These are phyloP conservation scores for Gentiana dahurica DNA, from an alignment of 257 asterid genomes.

Conservation along the genomic window DNA sequence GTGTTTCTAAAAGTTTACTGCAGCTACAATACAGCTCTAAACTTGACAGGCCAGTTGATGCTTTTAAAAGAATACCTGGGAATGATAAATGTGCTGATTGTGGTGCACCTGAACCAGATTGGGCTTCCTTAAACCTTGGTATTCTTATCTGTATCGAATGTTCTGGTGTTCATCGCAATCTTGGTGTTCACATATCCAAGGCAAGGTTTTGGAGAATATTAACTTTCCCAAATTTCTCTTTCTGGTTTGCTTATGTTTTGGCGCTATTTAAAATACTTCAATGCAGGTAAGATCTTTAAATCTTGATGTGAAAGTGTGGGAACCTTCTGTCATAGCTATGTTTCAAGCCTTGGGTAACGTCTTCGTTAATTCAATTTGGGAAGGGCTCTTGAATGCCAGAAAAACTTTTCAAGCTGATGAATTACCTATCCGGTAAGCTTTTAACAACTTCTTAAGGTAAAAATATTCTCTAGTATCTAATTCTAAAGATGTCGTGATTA, in stretches of 20 bases:
- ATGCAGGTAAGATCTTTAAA: constrained; percentile 78
- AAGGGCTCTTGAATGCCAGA: constrained; percentile 62
- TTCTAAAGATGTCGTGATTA: constrained; percentile 4
- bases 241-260: constrained; percentile 10
- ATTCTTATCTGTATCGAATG: constrained; percentile 84
- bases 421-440: constrained; percentile 64
- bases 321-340: constrained; percentile 60
- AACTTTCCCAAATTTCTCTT: background rate
- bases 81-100: constrained; percentile 96
- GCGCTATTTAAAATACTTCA: constrained; percentile 4
- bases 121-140: constrained; percentile 95
- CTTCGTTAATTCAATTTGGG: constrained; percentile 82
- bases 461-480: background rate
- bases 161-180: constrained; percentile 91
- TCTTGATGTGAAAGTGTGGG: constrained; percentile 93
- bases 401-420: constrained; percentile 85
- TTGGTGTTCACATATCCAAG: constrained; percentile 91
- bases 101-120: constrained; percentile 87
- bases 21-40: constrained; percentile 31
- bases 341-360: constrained; percentile 80
- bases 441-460: constrained; percentile 5
- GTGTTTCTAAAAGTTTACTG: constrained; percentile 50
- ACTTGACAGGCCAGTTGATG: constrained; percentile 53
- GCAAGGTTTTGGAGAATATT: constrained; percentile 27
- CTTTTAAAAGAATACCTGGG: constrained; percentile 60